phyloP scores from a whole-genome alignment of 1,284 basidiomycete species.

The Leccinum glutinopallens region DNA sequence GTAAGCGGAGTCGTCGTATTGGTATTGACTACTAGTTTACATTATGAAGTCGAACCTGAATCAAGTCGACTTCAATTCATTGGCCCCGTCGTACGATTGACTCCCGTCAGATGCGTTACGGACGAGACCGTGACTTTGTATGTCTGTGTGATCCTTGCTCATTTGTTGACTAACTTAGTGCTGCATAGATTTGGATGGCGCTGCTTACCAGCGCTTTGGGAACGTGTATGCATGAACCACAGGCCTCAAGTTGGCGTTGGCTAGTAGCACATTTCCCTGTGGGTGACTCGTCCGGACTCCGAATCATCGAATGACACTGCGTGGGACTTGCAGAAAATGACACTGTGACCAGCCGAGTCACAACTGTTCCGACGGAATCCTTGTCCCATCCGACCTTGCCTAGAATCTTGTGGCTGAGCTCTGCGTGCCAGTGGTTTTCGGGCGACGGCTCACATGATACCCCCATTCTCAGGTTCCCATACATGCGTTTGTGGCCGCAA shows the following conservation, averaged over 20 bases:
- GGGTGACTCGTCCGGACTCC: background rate
- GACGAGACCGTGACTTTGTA: background rate
- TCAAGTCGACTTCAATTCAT: background rate
- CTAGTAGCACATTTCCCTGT: background rate
- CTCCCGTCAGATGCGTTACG: background rate
- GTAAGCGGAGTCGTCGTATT: background rate
- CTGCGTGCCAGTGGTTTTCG: background rate
- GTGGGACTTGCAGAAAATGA: slow-evolving; percentile 1
- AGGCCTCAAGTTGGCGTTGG: background rate
- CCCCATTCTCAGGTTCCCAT: background rate
- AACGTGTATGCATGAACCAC: background rate
- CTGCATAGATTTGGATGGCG: too few relatives aligned
- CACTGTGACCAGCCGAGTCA: background rate
- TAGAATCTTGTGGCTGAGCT: background rate
- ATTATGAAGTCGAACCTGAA: background rate
- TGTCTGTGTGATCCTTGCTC: background rate
- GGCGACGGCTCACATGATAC: background rate
- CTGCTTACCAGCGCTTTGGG: background rate
- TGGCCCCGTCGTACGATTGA: background rate
- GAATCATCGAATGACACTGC: background rate
- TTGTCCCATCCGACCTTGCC: background rate
- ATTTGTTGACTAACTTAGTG: background rate
- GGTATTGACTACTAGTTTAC: background rate
- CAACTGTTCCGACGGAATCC: background rate
- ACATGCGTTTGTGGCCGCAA: background rate